Percentiles rank a stretch among this genome's conserved stretches.
phyloP scores from a whole-genome alignment of 75 land plant genomes.

The Sequoia sempervirens region DNA sequence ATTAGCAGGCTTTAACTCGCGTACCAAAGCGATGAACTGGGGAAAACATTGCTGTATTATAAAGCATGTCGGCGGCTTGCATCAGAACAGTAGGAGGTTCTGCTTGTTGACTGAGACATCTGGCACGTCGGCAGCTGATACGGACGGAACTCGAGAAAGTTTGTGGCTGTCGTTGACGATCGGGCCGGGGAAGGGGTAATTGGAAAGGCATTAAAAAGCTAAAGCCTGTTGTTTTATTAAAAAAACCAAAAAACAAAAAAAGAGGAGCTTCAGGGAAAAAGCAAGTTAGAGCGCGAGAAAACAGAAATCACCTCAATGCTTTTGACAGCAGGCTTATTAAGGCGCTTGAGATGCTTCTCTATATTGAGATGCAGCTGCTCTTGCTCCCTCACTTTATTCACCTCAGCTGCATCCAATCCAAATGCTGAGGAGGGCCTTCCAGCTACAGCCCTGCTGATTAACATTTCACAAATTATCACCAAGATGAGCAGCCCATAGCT shows the following conservation, averaged over 20 bases:
- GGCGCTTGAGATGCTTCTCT: too few species aligned
- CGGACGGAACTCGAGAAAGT: too few species aligned
- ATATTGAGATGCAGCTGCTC: conserved; percentile 8
- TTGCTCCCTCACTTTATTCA: conserved; percentile 5
- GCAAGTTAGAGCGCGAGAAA: background rate
- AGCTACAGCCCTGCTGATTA: background rate
- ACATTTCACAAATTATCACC: background rate
- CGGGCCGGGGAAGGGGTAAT: background rate
- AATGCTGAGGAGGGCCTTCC: background rate
- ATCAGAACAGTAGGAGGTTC: too few species aligned
- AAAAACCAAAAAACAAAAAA: background rate
- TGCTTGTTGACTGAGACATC: too few species aligned
- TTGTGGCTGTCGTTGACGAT: too few species aligned
- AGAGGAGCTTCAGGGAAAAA: background rate
- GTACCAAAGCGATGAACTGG: too few species aligned
- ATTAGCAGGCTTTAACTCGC: background rate
- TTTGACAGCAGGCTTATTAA: too few species aligned
- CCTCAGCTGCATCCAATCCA: background rate
- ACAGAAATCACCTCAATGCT: conserved; percentile 13
- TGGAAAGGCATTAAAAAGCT: background rate
- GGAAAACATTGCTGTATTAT: too few species aligned
- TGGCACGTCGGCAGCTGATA: too few species aligned
- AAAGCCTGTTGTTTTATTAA: background rate
- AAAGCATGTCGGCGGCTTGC: too few species aligned
- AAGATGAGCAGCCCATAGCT: background rate